Conservation (phyloP, 768 basidiomycete genomes). For the Pleurotus salmoneostramineus region DNA sequence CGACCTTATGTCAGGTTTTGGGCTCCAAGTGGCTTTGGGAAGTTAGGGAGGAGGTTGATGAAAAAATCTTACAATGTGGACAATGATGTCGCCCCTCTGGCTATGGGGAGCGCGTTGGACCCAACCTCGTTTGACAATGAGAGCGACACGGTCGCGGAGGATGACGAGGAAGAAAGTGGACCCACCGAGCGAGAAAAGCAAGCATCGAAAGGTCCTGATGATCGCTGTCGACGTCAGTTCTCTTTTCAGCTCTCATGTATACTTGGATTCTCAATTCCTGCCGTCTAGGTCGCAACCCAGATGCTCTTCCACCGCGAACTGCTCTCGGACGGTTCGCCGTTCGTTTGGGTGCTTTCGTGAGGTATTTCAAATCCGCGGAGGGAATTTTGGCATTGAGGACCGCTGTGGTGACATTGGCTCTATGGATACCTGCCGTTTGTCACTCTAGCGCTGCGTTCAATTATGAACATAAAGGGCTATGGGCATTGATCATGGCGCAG, state of each 20-base stretch:
- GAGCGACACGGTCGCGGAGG: slow-evolving; percentile 4
- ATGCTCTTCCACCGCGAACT: slow-evolving; percentile 36
- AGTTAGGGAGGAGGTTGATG: slow-evolving; percentile 29
- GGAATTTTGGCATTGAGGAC: slow-evolving; percentile 52
- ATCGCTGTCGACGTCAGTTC: not conserved
- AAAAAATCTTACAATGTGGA: slow-evolving; percentile 20
- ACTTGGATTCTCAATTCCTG: not conserved
- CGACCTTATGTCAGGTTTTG: slow-evolving; percentile 34
- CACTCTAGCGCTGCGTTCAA: slow-evolving; percentile 37
- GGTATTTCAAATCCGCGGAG: slow-evolving; percentile 36
- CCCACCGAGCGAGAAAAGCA: slow-evolving; percentile 14
- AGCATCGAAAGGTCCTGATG: slow-evolving; percentile 1
- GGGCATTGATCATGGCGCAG: slow-evolving; percentile 61
- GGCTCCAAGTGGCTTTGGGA: slow-evolving; percentile 39
- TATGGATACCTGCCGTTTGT: slow-evolving; percentile 50
- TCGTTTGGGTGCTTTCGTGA: slow-evolving; percentile 25
- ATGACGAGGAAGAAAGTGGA: slow-evolving; percentile 17
- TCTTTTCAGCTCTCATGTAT: not conserved
- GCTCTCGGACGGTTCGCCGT: slow-evolving; percentile 27
- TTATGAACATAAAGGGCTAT: slow-evolving; percentile 42
- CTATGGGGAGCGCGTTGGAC: slow-evolving; percentile 33
- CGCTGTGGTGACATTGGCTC: slow-evolving; percentile 38
- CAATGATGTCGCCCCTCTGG: slow-evolving; percentile 21
- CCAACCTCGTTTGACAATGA: slow-evolving; percentile 25
- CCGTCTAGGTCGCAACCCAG: slow-evolving; percentile 31